Base-by-base conservation (phyloP, 345 rosid genomes). In the Anastatica hierochuntica region DNA sequence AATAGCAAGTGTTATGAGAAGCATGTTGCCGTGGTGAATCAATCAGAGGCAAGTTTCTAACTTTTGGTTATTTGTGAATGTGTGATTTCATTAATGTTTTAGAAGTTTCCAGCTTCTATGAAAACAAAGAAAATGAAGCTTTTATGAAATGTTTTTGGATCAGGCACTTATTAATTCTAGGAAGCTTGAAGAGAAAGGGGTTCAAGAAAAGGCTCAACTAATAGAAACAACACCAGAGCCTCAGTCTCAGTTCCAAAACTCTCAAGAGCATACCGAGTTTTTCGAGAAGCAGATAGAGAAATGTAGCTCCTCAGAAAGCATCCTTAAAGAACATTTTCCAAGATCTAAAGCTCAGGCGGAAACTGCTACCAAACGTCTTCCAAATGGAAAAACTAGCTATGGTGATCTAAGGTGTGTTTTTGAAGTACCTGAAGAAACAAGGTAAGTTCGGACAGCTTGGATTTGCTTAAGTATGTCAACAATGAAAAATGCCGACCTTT, bases 41-140 rank as follows among this genome's bases (percentile, higher is more conserved):
- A 53, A 27, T 63, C 67, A 53, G 48, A 63, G 47, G 60, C 39
- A 38, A 21, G 49, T 55, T 30, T 54, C 20, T 19, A 14, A 30
- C 9, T 39, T n/a, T 62, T 15, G 3, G 27, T 9, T 29, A 4
- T 37, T 29, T 8, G 6, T 3, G 33, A 29, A 29, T 8, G 2
- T 29, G 10, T 2, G 9, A 4, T 6, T 29, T 29, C 2, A 29
- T 29, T 6, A 29, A 29, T 8, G 6, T 29, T 6, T 5, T 6
- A 29, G 3, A 6, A 6, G 3, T 29, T 29, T 29, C 3, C 33
- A 8, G 33, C 9, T 29, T 29, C 17, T 19, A 26, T 46, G 54
- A 31, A 72, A 86, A 63, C 83, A 78, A 29, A 6, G 70, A 74
- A 73, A 59, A 60, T 84, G 78, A 81, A 75, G 69, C 81, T 80